Conservation (phyloP, 352 stramenopile genomes). For the Phytopythium oedochilum region DNA sequence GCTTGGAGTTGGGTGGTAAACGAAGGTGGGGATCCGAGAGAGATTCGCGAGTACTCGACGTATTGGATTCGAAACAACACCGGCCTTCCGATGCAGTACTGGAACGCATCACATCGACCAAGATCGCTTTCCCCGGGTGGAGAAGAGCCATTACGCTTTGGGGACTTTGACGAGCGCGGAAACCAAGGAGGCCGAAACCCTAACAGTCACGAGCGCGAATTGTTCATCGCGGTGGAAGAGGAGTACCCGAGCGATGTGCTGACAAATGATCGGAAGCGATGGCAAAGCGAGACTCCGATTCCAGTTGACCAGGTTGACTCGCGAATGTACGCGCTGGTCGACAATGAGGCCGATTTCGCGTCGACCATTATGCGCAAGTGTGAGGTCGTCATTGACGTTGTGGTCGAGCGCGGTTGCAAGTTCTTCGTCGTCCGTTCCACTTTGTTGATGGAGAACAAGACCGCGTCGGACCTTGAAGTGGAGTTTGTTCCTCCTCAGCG, state of each 20-base stretch:
- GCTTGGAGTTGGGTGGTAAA: conserved; percentile 77
- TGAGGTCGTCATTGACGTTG: conserved; percentile 83
- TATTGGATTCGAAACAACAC: conserved; percentile 88
- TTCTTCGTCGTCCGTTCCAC: conserved; percentile 84
- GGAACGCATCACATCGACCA: conserved; percentile 50
- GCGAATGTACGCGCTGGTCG: conserved; percentile 74
- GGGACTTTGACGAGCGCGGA: conserved; percentile 8
- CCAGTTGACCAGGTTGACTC: conserved; percentile 82
- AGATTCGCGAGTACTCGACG: conserved; percentile 80
- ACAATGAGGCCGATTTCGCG: conserved; percentile 44
- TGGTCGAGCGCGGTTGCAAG: conserved; percentile 84
- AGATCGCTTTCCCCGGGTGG: conserved; percentile 41
- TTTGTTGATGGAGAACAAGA: conserved; percentile 80
- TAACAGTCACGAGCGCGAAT: conserved; percentile 28
- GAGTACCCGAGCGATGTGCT: conserved; percentile 22
- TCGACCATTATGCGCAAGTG: conserved; percentile 58
- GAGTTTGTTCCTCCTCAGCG: conserved; percentile 67
- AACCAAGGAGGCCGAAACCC: conserved; percentile 14
- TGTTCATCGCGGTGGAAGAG: conserved; percentile 75
- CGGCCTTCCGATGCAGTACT: conserved; percentile 72
- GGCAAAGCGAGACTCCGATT: conserved; percentile 75
- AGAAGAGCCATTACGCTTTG: conserved; percentile 66
- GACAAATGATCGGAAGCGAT: conserved; percentile 32
- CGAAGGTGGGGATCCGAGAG: conserved; percentile 55
- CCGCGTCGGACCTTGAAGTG: conserved; percentile 76